These are phyloP conservation scores for Cyberlindnera mycetangii DNA, from an alignment of 805 yeast species.

Conservation along the genomic window DNA sequence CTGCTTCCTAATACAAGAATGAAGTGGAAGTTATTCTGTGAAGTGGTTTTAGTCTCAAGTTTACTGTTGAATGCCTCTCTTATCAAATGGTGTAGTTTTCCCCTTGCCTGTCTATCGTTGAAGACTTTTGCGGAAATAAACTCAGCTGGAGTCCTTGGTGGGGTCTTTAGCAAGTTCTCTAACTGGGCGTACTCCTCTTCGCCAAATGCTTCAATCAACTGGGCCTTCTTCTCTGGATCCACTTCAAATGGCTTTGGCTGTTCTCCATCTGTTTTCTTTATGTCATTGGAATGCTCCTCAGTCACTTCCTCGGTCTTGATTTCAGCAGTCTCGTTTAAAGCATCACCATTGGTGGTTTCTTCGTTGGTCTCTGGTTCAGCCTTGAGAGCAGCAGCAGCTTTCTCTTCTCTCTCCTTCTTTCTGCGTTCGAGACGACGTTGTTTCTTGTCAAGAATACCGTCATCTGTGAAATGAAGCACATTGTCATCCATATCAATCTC, in stretches of 20 bases:
- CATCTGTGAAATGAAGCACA: constrained; percentile 73
- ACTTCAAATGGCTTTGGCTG: constrained; percentile 36
- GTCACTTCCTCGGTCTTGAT: background rate
- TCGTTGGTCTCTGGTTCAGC: constrained; percentile 6
- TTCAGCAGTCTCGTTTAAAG: too few species aligned
- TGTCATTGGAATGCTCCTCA: background rate
- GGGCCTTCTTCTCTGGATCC: constrained; percentile 41
- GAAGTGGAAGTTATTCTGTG: constrained; percentile 60
- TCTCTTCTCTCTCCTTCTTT: constrained; percentile 32
- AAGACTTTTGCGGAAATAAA: constrained; percentile 57
- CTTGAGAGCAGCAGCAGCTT: constrained; percentile 1
- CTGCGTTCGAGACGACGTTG: constrained; percentile 37
- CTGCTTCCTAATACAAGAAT: constrained; percentile 43
- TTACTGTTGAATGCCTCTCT: constrained; percentile 70
- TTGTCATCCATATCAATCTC: constrained; percentile 70
- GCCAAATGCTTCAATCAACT: constrained; percentile 55
- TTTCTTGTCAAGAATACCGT: constrained; percentile 58
- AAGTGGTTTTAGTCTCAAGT: constrained; percentile 77
- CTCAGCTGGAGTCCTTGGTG: constrained; percentile 40
- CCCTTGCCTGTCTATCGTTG: constrained; percentile 69
- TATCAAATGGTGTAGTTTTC: constrained; percentile 72
- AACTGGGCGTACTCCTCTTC: constrained; percentile 56
- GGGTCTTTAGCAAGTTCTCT: constrained; percentile 46
- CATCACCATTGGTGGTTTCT: too few species aligned
- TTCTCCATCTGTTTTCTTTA: constrained; percentile 1